Evolutionary conservation across 306 rosid genomes (phyloP), one percentile per base, ranked within the genome.

Genomic region (Ceratonia siliqua): DNA sequence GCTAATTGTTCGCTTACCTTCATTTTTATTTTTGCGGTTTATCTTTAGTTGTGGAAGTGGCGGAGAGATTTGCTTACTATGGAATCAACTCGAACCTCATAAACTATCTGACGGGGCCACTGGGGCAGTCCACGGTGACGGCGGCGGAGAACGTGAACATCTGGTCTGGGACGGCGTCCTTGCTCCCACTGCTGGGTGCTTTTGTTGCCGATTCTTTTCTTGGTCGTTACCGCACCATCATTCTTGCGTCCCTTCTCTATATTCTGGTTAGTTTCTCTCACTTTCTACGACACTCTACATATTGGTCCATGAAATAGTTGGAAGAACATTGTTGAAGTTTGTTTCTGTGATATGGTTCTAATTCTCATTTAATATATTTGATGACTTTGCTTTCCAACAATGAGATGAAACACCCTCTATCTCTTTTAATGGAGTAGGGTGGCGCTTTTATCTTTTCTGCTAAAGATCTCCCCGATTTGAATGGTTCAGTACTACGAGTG

Each of bases 131-230:
- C 4, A 81, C 83, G 6, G 87, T 63, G 17, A 50, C 75, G 4
- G 90, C 90, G 8, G 90, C 86, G 13, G 70, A 63, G 70, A 83
- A 62, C 45, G 90, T 81, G 6, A 86, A 83, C 72, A 52, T 72
- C 3, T 86, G 87, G 90, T 50, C 73, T 41, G 90, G 90, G 43
- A 82, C 84, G 28, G 78, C 80, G 24, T 46, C 82, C 30, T 56
- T 86, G 76, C 76, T 86, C 13, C 87, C 90, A n/a, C 57, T 86
- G 4, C 18, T 79, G 1, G 87, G 87, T 5, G 90, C 86, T 11
- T 82, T 79, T 35, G 80, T 82, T 8, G 91, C 91, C 54, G 91
- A 87, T 28, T 79, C 85, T 8, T 84, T 62, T 59, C 78, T 87
- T 6, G 91, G 91, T 15, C 87, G 91, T 48, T 87, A 73, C 70